Evolutionary conservation across 345 rosid genomes (phyloP).

Genomic region (Eucalyptus pauciflora): DNA sequence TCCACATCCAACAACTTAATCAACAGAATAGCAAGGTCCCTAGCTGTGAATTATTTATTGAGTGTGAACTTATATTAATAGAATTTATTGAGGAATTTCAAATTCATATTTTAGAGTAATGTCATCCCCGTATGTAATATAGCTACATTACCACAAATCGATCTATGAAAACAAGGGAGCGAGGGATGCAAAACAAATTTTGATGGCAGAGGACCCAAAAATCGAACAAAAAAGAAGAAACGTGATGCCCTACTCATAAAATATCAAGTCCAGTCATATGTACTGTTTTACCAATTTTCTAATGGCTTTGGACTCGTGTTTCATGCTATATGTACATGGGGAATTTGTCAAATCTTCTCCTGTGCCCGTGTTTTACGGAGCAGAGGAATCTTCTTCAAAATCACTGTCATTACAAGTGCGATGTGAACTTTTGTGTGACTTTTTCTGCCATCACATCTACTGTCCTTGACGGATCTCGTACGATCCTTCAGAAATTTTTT

Average conservation of each 20-base stretch:
- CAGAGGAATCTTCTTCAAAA: neutral
- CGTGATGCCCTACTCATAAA: neutral
- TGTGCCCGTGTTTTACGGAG: neutral
- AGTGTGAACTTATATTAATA: too few species aligned
- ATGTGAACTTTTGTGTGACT: neutral
- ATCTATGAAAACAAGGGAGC: neutral
- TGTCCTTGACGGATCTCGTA: too few species aligned
- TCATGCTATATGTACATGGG: neutral
- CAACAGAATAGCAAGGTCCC: neutral
- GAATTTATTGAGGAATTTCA: too few species aligned
- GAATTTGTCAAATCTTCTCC: neutral
- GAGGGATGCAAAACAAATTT: neutral
- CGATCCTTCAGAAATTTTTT: too few species aligned
- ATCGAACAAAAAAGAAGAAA: neutral
- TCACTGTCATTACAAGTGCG: neutral
- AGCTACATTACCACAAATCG: neutral
- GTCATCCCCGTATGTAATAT: neutral
- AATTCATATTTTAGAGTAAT: neutral
- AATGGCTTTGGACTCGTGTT: neutral
- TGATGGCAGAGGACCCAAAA: neutral
- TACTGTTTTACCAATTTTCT: too few species aligned
- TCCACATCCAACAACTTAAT: neutral
- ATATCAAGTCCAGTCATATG: neutral
- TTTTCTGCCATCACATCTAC: neutral
- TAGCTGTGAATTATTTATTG: rapidly evolving